phyloP scores from a whole-genome alignment of 352 stramenopile genomes.

The Phytopythium sindhum region DNA sequence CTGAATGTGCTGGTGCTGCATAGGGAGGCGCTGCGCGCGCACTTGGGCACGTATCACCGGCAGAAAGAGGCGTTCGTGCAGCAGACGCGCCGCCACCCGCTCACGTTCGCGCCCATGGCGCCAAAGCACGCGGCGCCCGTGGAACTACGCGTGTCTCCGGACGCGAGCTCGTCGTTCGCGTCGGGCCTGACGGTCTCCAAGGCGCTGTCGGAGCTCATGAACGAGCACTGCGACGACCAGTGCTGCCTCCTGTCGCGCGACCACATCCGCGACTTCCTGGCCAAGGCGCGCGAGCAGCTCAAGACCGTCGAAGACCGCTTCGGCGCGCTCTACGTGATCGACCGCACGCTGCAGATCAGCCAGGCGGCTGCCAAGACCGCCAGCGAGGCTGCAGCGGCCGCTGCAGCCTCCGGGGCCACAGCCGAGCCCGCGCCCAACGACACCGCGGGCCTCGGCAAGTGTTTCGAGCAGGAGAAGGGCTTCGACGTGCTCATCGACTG shows the following conservation, averaged over 20 bases:
- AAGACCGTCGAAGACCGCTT: slow-evolving; percentile 49
- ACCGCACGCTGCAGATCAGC: slow-evolving; percentile 35
- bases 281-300: slow-evolving; percentile 23
- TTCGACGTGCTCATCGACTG: slow-evolving; percentile 59
- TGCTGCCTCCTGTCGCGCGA: slow-evolving; percentile 30
- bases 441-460: slow-evolving; percentile 18
- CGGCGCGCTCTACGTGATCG: slow-evolving; percentile 57
- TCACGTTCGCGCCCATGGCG: slow-evolving; percentile 24
- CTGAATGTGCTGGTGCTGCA: slow-evolving; percentile 64
- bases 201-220: slow-evolving; percentile 27
- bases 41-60: slow-evolving; percentile 56
- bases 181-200: slow-evolving; percentile 44
- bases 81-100: slow-evolving; percentile 43
- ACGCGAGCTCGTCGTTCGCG: slow-evolving; percentile 15
- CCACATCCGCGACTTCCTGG: slow-evolving; percentile 41
- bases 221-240: slow-evolving; percentile 34
- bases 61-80: slow-evolving; percentile 64
- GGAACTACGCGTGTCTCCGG: slow-evolving; percentile 24
- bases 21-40: slow-evolving; percentile 35
- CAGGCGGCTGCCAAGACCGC: slow-evolving; percentile 4
- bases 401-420: no score
- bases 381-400: neutral
- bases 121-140: slow-evolving; percentile 20
- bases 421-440: neutral
- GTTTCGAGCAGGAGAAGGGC: slow-evolving; percentile 56